Evolutionary conservation across 306 rosid genomes (phyloP).

Genomic region (Mimosa bimucronata): DNA sequence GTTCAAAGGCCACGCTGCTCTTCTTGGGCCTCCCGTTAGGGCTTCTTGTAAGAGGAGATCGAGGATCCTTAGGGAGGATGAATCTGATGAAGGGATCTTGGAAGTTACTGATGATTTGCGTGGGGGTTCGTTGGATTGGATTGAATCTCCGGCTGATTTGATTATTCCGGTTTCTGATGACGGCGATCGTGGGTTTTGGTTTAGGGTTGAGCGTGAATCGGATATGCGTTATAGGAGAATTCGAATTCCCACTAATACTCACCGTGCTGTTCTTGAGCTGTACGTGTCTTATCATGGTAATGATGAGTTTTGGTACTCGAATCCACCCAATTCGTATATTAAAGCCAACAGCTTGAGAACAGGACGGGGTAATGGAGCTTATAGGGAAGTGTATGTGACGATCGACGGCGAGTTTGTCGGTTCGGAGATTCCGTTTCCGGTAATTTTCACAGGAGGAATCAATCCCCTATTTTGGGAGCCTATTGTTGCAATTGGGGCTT

Average conservation of each 20-base stretch:
- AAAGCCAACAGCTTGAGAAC: constrained; percentile 55
- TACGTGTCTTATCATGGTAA: constrained; percentile 79
- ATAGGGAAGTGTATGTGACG: constrained; percentile 65
- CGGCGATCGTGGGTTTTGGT: constrained; percentile 75
- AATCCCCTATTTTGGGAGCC: constrained; percentile 87
- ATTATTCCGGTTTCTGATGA: constrained; percentile 68
- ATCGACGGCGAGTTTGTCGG: constrained; percentile 69
- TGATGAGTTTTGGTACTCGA: constrained; percentile 93
- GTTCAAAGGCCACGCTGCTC: constrained; percentile 34
- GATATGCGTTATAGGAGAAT: constrained; percentile 38
- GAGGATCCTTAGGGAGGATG: constrained; percentile 40
- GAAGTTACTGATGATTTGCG: background rate
- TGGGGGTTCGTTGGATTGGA: background rate
- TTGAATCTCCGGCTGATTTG: constrained; percentile 67
- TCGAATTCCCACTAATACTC: constrained; percentile 64
- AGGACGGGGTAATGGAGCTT: constrained; percentile 74
- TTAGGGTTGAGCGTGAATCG: constrained; percentile 55
- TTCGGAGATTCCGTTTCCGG: constrained; percentile 83
- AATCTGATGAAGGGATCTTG: constrained; percentile 8
- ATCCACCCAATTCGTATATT: constrained; percentile 71
- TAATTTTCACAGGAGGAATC: constrained; percentile 78
- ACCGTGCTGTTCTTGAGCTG: constrained; percentile 60
- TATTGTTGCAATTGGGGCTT: constrained; percentile 81
- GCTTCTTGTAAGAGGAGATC: constrained; percentile 16
- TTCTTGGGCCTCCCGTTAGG: constrained; percentile 34